A percentile compares a stretch with the other conserved stretches of the same genome.
Evolutionary conservation across 2,329 filamentous ascomycete genomes (phyloP).

Genomic region (Pseudogymnoascus sp.): DNA sequence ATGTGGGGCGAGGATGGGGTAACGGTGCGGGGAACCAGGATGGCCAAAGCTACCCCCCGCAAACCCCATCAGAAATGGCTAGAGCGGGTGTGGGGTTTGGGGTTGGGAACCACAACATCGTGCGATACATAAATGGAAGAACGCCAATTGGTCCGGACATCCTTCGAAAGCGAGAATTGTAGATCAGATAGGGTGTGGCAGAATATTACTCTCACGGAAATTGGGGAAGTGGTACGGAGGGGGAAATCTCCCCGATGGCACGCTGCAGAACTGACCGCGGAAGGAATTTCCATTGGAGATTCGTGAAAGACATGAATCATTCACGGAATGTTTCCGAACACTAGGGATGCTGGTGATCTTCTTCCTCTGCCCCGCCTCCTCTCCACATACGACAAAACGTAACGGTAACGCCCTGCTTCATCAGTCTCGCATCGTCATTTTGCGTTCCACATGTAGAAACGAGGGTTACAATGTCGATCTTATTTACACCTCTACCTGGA

Average conservation of each 20-base stretch:
- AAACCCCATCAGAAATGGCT: neutral
- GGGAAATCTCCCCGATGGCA: neutral
- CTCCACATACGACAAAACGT: neutral
- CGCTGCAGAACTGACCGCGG: neutral
- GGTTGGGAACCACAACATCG: neutral
- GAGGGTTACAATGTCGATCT: neutral
- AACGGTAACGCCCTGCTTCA: neutral
- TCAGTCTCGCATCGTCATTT: neutral
- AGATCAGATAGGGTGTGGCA: neutral
- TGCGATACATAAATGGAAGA: neutral
- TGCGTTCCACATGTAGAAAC: neutral
- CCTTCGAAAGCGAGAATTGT: neutral
- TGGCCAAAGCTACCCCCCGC: neutral
- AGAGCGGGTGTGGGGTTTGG: neutral
- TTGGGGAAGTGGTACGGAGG: neutral
- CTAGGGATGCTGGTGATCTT: neutral
- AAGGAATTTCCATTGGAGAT: neutral
- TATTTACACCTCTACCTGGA: neutral
- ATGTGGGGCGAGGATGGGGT: neutral
- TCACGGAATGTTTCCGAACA: neutral
- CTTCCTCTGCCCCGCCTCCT: neutral
- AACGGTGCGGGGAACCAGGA: neutral
- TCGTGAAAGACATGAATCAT: neutral
- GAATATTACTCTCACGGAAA: neutral
- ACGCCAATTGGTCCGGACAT: neutral